Evolutionary conservation across 371 early-diverging fungal genomes (phyloP), one percentile per base, ranked within the genome.

Genomic region (Mucor saturninus): DNA sequence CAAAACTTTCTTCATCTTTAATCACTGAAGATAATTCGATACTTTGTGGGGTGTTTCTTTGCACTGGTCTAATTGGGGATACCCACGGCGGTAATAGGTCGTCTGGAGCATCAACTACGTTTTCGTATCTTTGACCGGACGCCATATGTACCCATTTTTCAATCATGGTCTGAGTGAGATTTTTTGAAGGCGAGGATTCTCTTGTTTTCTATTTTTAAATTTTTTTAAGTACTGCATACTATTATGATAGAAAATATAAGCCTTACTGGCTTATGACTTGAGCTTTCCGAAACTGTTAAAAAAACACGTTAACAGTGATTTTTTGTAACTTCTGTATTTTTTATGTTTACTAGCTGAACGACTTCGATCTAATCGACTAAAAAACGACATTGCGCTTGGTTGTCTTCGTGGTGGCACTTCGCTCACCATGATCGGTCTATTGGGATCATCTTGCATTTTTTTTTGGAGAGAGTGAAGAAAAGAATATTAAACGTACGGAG

Each of bases 31-130:
- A 8, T 35, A 8, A 35, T 6, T 35, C 35, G 8, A 35, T 1
- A 6, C 0, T 1, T 1, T 4, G 8, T 6, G 4, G 8, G 8
- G 4, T 35, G 1, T 35, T 4, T 35, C 8, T 8, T 35, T 35
- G 35, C 8, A 35, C 35, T 35, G 35, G 35, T 8, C 35, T 35
- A 8, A 4, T 35, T 35, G 35, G 8, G 6, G 35, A 35, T 6
- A 35, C 46, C 46, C 46, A 46, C 8, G 46, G 46, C 6, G 46
- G 46, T 46, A 46, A 46, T 46, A 26, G 21, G 21, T 46, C 46
- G n/a, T 46, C 46, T 21, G 2, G 9, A 21, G 46, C 3, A 46
- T 46, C 46, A 6, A 8, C 35, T 6, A 35, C 35, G 4, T 35
- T 35, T 8, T 35, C 35, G 35, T 35, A 46, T 46, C 21, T 15